phyloP scores from a whole-genome alignment of 345 rosid genomes.

The Geranium rotundifolium region DNA sequence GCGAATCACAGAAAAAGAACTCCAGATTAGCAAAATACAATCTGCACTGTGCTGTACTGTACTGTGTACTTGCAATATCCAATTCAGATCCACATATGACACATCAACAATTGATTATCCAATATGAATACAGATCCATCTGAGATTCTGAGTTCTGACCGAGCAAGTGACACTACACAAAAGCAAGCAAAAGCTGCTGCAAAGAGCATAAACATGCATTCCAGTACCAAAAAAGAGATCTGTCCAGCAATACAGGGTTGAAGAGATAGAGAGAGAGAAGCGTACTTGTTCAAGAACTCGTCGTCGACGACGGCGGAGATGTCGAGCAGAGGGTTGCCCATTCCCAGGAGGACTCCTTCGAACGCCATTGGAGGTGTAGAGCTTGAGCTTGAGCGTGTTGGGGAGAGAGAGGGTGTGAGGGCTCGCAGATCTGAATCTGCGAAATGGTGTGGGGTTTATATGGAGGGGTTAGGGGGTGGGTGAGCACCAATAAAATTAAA shows the following conservation, averaged over 20 bases:
- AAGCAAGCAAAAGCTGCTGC: not conserved
- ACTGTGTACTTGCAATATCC: too few relatives aligned
- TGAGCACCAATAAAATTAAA: not conserved
- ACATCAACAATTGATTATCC: too few relatives aligned
- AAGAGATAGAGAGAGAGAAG: not conserved
- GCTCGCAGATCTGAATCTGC: not conserved
- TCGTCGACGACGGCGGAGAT: constrained; percentile 88
- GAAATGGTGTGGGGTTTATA: not conserved
- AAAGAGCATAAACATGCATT: not conserved
- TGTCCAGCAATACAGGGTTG: not conserved
- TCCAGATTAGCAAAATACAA: too few relatives aligned
- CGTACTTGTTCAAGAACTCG: constrained; percentile 62
- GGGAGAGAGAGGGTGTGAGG: not conserved
- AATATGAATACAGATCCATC: too few relatives aligned
- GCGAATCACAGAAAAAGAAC: too few relatives aligned
- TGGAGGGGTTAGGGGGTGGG: not conserved
- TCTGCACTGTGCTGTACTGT: too few relatives aligned
- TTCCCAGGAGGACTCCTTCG: constrained; percentile 65
- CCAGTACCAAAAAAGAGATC: not conserved
- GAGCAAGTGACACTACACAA: not conserved
- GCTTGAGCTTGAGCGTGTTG: not conserved
- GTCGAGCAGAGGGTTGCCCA: constrained; percentile 99
- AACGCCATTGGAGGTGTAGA: constrained; percentile 30
- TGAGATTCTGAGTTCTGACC: not conserved
- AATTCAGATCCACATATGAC: too few relatives aligned